Base-by-base conservation (phyloP, 768 basidiomycete species). In the Lentinus brumalis region DNA sequence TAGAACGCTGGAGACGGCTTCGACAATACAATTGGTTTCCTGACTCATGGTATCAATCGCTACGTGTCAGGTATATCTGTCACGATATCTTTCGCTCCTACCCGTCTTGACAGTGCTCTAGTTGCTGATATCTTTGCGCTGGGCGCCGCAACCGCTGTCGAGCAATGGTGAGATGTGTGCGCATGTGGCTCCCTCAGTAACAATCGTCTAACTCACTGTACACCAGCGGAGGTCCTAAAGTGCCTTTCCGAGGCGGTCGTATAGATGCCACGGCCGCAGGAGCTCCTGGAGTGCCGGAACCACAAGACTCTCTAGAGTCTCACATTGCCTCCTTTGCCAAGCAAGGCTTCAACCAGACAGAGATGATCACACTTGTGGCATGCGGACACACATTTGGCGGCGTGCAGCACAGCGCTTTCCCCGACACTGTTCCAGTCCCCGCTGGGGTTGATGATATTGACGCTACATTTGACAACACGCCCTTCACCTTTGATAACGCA, bases 311-410 rank as follows among this genome's bases (percentile, higher is more conserved):
- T 57, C 65, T 82, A 12, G 66, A 75, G 16, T 76, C 75, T 0
- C 75, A 78, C 53, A 75, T 68, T 16, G 72, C 74, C 35, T 75
- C 68, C 41, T 83, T 83, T 68, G 66, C 74, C 7, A 75, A 75
- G 9, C 72, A 76, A 65, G 82, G 82, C 4, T 83, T 81, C 64
- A 66, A 71, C 10, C 67, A 69, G 29, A 62, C 71, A n/a, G 80
- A 83, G 59, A 83, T 83, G 81, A 82, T 83, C 57, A 73, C 76
- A 56, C 75, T 83, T 50, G 77, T 78, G 21, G 80, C 81, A 3
- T 83, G 82, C 62, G 82, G 82, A 5, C 82, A 83, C 64, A 80
- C 80, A 8, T 72, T 83, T 55, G 82, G 82, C 58, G 78, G 80
- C 45, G 79, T 82, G 5, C 76, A 81, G 41, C 79, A 76, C 61